Evolutionary conservation across 176 grass and related monocot genomes (phyloP), one percentile per base, ranked within the genome.

Genomic region (Rhipidocladum racemiflorum): DNA sequence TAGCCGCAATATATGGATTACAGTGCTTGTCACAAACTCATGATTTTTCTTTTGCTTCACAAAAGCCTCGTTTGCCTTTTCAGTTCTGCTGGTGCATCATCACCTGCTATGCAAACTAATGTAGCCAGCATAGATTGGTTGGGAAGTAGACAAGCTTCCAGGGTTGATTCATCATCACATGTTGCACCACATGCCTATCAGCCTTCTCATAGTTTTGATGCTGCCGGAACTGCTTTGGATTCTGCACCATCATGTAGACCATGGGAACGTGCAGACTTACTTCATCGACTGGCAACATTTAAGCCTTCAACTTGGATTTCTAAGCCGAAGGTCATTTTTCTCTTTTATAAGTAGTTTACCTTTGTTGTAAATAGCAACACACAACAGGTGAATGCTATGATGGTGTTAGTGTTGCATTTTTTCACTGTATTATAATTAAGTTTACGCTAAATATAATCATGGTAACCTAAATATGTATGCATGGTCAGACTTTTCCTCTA

Each of bases 41-140:
- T 70, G 30, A 21, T 29, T 0, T 69, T 68, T 72, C 17, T 62
- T 45, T 63, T 74, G 20, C 35, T 76, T 55, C 30, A 65, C 65
- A 77, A 55, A 79, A 54, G 21, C 36, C 48, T 82, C 16, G 39
- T 85, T 84, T 91, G 13, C 20, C 18, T 65, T 88, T 75, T 78
- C 87, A 99, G 96, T 86, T 99, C 96, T 81, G 96, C 91, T 54
- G 96, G 92, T 44, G 92, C 90, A 32, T 93, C 96, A 24, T 95
- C 96, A 72, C 85, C 96, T 86, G 92, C 88, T 69, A 72, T 65
- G 79, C 85, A 90, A 84, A 87, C 91, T 67, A 98, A 98, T 89
- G 73, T 82, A 54, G 86, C 84, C 44, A 94, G 94, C 83, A 94
- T 92, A 87, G 90, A 97, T 91, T 94, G 94, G 87, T 69, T 90